phyloP scores from a whole-genome alignment of 2,329 filamentous ascomycete species.

The Macrophomina tecta region DNA sequence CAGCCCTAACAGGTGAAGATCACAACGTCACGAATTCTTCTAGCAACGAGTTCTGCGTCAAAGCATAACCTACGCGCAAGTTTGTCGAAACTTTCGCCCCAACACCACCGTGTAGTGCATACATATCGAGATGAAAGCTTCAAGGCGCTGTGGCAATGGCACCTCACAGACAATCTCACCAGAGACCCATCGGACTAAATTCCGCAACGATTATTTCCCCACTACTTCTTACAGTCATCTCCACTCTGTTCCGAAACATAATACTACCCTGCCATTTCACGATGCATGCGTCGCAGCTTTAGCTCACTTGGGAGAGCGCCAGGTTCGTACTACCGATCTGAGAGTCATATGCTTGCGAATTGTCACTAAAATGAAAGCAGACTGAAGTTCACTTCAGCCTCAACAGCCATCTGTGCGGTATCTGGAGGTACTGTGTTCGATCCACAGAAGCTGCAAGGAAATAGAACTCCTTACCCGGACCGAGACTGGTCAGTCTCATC shows the following conservation, averaged over 20 bases:
- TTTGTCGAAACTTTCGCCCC: too few relatives aligned
- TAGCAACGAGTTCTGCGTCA: too few relatives aligned
- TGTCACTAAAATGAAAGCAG: background rate
- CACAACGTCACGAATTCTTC: background rate
- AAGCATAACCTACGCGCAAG: too few relatives aligned
- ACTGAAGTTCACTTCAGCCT: slow-evolving; percentile 42
- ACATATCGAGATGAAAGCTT: too few relatives aligned
- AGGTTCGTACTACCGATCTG: slow-evolving; percentile 15
- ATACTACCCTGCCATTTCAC: background rate
- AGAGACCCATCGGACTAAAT: too few relatives aligned
- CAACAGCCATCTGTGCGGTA: slow-evolving; percentile 38
- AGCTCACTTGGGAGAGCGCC: slow-evolving; percentile 48
- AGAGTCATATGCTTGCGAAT: too few relatives aligned
- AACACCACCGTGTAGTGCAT: too few relatives aligned
- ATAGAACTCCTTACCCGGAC: background rate
- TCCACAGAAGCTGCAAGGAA: slow-evolving; percentile 42
- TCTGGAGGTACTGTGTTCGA: slow-evolving; percentile 48
- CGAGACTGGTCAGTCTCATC: background rate
- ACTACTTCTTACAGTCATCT: too few relatives aligned
- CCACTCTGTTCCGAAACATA: background rate
- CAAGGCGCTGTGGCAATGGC: too few relatives aligned
- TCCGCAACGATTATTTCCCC: too few relatives aligned
- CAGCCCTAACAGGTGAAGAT: background rate
- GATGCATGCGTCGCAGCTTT: slow-evolving; percentile 35
- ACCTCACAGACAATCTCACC: too few relatives aligned